A percentile compares a stretch with the other conserved stretches of the same genome.
Conservation (phyloP, 768 basidiomycete genomes). For the Gymnopilus junonius region DNA sequence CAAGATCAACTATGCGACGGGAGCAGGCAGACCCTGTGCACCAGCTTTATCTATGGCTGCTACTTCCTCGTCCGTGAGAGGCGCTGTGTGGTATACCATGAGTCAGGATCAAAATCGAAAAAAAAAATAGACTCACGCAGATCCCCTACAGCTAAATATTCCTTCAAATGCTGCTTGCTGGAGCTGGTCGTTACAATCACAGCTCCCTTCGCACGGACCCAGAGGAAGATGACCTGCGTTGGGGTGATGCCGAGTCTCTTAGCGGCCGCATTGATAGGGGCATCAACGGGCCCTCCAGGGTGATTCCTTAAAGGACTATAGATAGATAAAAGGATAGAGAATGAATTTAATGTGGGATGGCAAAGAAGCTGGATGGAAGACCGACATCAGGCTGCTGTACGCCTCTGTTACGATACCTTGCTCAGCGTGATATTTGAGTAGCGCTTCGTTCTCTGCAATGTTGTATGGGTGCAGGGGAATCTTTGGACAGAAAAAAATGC, state of each 20-base stretch:
- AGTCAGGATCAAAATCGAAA: not conserved
- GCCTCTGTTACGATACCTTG: conserved; percentile 73
- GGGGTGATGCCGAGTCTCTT: conserved; percentile 55
- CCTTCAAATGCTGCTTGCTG: conserved; percentile 60
- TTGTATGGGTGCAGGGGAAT: conserved; percentile 77
- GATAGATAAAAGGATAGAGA: conserved; percentile 12
- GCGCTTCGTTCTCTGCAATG: conserved; percentile 50
- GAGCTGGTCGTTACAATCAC: conserved; percentile 76
- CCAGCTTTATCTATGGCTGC: conserved; percentile 68
- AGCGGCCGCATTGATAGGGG: conserved; percentile 54
- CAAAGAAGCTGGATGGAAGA: not conserved
- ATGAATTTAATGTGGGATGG: not conserved
- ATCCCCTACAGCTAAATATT: conserved; percentile 72
- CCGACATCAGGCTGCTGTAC: conserved; percentile 69
- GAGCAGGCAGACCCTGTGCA: conserved; percentile 48
- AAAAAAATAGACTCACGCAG: conserved; percentile 32
- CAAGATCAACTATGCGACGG: not conserved
- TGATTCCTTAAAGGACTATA: conserved; percentile 58
- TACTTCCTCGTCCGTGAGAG: conserved; percentile 61
- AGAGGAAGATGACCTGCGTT: conserved; percentile 71
- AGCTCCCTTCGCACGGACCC: conserved; percentile 70
- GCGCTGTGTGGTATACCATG: conserved; percentile 35
- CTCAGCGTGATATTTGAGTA: conserved; percentile 59
- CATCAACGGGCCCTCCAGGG: conserved; percentile 70
- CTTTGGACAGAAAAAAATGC: conserved; percentile 33